Conservation (phyloP, 192 early-diverging fungal species). For the Entomortierella beljakovae region DNA sequence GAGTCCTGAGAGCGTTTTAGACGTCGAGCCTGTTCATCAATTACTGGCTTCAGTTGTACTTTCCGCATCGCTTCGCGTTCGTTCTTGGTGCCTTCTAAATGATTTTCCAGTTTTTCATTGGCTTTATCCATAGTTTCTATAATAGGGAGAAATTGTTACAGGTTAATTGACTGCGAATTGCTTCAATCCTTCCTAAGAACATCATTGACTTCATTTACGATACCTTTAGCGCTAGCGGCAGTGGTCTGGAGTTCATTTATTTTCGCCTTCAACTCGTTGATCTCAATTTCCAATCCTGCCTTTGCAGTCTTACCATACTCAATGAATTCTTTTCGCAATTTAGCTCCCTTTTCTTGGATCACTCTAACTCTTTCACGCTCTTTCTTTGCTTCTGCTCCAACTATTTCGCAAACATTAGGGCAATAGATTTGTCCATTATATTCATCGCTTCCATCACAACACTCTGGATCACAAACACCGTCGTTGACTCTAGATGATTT, state of each 20-base stretch:
- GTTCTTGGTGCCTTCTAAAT: slow-evolving; percentile 29
- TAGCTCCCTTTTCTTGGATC: slow-evolving; percentile 25
- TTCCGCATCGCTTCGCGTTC: slow-evolving; percentile 14
- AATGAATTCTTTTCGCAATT: slow-evolving; percentile 33
- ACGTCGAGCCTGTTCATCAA: slow-evolving; percentile 33
- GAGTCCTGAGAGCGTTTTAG: slow-evolving; percentile 42
- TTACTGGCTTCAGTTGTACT: slow-evolving; percentile 18
- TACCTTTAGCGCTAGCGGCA: slow-evolving; percentile 42
- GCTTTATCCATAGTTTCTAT: slow-evolving; percentile 13
- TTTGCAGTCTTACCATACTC: slow-evolving; percentile 23
- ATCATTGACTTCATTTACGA: not conserved
- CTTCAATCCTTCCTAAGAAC: not conserved
- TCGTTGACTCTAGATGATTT: slow-evolving; percentile 87
- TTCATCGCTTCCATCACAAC: slow-evolving; percentile 98
- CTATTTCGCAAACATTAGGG: slow-evolving; percentile 79
- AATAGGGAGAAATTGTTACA: not conserved
- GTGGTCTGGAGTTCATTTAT: slow-evolving; percentile 19
- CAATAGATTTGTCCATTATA: slow-evolving; percentile 70
- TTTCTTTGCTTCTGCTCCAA: slow-evolving; percentile 61
- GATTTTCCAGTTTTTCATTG: slow-evolving; percentile 14
- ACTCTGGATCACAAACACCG: slow-evolving; percentile 93
- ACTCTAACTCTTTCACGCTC: slow-evolving; percentile 37
- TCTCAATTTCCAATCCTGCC: not conserved
- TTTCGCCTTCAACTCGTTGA: slow-evolving; percentile 21
- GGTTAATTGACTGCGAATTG: not conserved